Percentiles rank a stretch among this genome's conserved stretches.
These are phyloP conservation scores for Nephelium lappaceum DNA, from an alignment of 345 rosid genomes.

Conservation along the genomic window DNA sequence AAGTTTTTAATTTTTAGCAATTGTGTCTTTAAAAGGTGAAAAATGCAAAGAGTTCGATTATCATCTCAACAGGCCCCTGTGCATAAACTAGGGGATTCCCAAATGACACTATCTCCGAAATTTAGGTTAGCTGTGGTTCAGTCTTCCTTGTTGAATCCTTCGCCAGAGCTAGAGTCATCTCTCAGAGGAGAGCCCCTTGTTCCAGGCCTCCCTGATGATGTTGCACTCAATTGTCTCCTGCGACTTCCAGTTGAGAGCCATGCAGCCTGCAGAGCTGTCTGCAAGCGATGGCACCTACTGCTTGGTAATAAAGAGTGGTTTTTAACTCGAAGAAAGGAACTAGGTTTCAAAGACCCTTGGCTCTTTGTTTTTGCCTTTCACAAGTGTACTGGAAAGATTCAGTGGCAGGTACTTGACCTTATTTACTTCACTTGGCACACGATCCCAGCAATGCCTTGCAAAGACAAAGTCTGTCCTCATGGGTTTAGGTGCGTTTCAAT, in stretches of 20 bases:
- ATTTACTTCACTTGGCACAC: slow-evolving; percentile 75
- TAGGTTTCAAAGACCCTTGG: slow-evolving; percentile 83
- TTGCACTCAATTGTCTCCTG: slow-evolving; percentile 76
- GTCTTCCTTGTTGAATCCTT: slow-evolving; percentile 54
- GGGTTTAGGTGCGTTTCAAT: slow-evolving; percentile 72
- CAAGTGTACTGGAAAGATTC: slow-evolving; percentile 74
- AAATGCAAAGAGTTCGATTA: slow-evolving; percentile 87
- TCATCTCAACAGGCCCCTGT: slow-evolving; percentile 79
- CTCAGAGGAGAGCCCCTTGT: slow-evolving; percentile 63
- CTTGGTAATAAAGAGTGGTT: slow-evolving; percentile 71
- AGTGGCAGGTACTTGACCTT: slow-evolving; percentile 84
- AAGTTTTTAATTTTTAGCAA: neutral
- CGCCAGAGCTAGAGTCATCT: slow-evolving; percentile 56
- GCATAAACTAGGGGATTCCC: slow-evolving; percentile 88
- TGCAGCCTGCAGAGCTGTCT: slow-evolving; percentile 57
- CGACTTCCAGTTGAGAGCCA: slow-evolving; percentile 78
- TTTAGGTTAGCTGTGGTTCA: slow-evolving; percentile 68
- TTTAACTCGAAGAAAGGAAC: slow-evolving; percentile 65
- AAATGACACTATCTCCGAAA: slow-evolving; percentile 79
- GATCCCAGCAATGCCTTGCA: slow-evolving; percentile 82
- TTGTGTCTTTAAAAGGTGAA: slow-evolving; percentile 1
- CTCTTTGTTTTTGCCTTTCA: slow-evolving; percentile 77
- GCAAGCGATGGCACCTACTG: slow-evolving; percentile 80
- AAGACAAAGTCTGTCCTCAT: slow-evolving; percentile 76
- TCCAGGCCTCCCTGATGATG: slow-evolving; percentile 90